A percentile compares a stretch with the other conserved stretches of the same genome.
phyloP scores from a whole-genome alignment of 345 rosid species.

The Zanthoxylum bungeanum region DNA sequence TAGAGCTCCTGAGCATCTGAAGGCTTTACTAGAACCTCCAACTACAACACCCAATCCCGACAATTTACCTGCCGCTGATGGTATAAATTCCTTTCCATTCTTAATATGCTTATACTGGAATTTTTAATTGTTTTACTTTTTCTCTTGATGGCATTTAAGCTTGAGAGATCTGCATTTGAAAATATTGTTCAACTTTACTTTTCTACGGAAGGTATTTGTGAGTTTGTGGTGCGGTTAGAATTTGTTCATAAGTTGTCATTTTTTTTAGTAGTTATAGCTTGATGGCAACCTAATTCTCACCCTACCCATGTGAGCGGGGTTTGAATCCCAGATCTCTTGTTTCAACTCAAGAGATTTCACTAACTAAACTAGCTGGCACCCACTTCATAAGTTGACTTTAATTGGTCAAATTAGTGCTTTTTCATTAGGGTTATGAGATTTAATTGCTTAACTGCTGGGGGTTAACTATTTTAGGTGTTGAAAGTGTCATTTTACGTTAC shows the following conservation, averaged over 20 bases:
- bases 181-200: background rate
- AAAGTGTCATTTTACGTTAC: background rate
- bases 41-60: constrained; percentile 23
- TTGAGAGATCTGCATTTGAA: background rate
- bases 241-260: background rate
- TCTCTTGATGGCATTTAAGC: background rate
- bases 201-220: background rate
- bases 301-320: no score
- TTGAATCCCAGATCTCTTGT: no score
- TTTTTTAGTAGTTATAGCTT: no score
- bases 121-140: background rate
- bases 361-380: no score
- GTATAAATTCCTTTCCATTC: constrained; percentile 22
- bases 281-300: no score
- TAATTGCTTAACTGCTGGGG: background rate
- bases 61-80: constrained; percentile 30
- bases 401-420: background rate
- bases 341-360: no score
- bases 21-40: constrained; percentile 36
- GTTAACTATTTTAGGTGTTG: background rate
- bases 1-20: constrained; percentile 61
- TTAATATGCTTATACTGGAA: background rate
- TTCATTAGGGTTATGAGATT: background rate
- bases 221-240: background rate
- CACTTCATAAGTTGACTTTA: no score